phyloP scores from a whole-genome alignment of 2,329 filamentous ascomycete species.

The Monosporascus sp. region DNA sequence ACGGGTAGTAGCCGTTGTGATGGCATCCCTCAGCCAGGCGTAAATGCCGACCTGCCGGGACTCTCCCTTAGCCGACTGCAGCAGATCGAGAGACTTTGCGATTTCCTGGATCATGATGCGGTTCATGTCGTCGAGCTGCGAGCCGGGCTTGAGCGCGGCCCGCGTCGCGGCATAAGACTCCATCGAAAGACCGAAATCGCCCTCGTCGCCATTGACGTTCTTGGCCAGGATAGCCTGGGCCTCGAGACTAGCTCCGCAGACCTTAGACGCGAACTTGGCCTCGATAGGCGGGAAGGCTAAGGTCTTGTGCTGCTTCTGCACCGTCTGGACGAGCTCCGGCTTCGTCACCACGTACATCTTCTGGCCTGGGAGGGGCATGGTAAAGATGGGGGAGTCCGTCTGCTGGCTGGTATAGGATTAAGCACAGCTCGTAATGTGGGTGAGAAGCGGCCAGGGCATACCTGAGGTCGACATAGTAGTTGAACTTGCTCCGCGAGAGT shows the following conservation, averaged over 20 bases:
- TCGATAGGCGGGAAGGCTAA: conserved; percentile 33
- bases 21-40: conserved; percentile 22
- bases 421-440: neutral
- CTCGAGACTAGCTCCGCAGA: conserved; percentile 24
- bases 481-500: conserved; percentile 21
- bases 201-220: conserved; percentile 31
- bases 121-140: conserved; percentile 29
- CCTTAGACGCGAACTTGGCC: conserved; percentile 24
- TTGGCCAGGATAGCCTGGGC: conserved; percentile 23
- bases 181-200: conserved; percentile 25
- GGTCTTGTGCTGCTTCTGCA: conserved; percentile 32
- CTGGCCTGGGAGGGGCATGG: conserved; percentile 33
- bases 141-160: conserved; percentile 24
- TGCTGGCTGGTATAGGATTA: conserved; percentile 6
- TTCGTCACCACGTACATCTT: conserved; percentile 36
- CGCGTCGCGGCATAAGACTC: conserved; percentile 30
- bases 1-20: conserved; percentile 31
- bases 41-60: conserved; percentile 13
- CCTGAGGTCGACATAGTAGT: conserved; percentile 28
- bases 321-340: conserved; percentile 27
- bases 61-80: conserved; percentile 8
- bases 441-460: conserved; percentile 1
- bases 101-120: conserved; percentile 27
- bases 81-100: conserved; percentile 13
- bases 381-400: conserved; percentile 30